Evolutionary conservation across 371 early-diverging fungal species (phyloP).

Genomic region (Zychaea mexicana): DNA sequence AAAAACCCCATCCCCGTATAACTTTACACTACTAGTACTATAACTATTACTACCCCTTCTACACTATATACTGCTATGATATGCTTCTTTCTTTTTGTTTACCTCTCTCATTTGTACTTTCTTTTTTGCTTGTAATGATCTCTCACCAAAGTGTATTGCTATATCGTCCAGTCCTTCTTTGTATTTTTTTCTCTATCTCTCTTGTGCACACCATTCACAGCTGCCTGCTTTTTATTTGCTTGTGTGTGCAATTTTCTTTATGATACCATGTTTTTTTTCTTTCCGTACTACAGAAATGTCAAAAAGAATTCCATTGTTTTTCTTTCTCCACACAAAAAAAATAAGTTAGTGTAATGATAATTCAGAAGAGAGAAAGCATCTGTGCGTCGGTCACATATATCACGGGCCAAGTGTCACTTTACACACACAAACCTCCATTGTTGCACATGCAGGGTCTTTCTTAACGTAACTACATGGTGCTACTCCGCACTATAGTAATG

Average conservation of each 20-base stretch:
- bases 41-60: not conserved
- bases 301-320: not conserved
- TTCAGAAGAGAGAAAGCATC: too few relatives aligned
- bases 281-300: not conserved
- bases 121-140: not conserved
- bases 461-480: slow-evolving; percentile 4
- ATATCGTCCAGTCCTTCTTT: not conserved
- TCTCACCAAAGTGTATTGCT: too few relatives aligned
- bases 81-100: not conserved
- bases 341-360: too few relatives aligned
- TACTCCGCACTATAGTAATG: too few relatives aligned
- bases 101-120: not conserved
- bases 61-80: slow-evolving; percentile 4
- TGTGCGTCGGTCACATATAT: not conserved
- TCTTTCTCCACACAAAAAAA: not conserved
- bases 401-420: slow-evolving; percentile 3
- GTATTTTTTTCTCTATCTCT: not conserved
- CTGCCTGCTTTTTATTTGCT: not conserved
- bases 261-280: not conserved
- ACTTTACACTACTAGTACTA: not conserved
- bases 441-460: slow-evolving; percentile 1
- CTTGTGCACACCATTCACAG: not conserved
- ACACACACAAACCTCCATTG: not conserved
- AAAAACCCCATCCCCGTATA: not conserved
- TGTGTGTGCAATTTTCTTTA: not conserved